Evolutionary conservation across 1,284 basidiomycete species (phyloP).

Genomic region (Stygiomarasmius scandens): DNA sequence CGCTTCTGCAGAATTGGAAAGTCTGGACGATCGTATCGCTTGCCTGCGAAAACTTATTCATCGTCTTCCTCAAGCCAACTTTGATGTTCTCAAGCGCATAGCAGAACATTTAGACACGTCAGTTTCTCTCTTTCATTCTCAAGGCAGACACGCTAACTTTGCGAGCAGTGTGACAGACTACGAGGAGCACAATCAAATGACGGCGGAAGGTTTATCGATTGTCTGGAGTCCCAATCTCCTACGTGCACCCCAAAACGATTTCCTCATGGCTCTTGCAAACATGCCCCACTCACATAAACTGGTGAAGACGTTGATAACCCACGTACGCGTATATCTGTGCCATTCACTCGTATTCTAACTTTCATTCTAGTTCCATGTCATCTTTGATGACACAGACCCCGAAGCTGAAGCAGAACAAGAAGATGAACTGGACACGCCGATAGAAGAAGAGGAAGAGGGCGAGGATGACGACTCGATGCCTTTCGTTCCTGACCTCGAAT

Average conservation of each 20-base stretch:
- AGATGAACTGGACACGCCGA: constrained; percentile 46
- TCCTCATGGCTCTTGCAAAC: constrained; percentile 73
- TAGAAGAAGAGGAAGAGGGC: constrained; percentile 45
- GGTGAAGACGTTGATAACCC: constrained; percentile 77
- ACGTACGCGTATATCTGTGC: constrained; percentile 49
- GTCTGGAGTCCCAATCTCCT: constrained; percentile 82
- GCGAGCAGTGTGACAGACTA: constrained; percentile 76
- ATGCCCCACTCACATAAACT: constrained; percentile 77
- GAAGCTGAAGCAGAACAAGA: constrained; percentile 46
- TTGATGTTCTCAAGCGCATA: constrained; percentile 74
- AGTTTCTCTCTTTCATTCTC: constrained; percentile 29
- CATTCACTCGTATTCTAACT: background rate
- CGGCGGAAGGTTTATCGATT: constrained; percentile 77
- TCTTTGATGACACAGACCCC: constrained; percentile 50
- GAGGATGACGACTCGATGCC: constrained; percentile 27
- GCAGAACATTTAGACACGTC: constrained; percentile 82
- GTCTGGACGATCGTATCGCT: constrained; percentile 66
- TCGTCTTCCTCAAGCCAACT: constrained; percentile 68
- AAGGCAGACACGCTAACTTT: constrained; percentile 8
- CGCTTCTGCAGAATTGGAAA: constrained; percentile 54
- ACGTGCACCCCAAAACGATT: constrained; percentile 72
- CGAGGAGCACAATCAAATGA: constrained; percentile 87
- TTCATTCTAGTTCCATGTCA: constrained; percentile 44
- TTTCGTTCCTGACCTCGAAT: constrained; percentile 8
- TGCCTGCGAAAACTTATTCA: constrained; percentile 69